Evolutionary conservation across 495 filamentous ascomycete genomes (phyloP), one percentile per base, ranked within the genome.

Genomic region (Alectoria sarmentosa): DNA sequence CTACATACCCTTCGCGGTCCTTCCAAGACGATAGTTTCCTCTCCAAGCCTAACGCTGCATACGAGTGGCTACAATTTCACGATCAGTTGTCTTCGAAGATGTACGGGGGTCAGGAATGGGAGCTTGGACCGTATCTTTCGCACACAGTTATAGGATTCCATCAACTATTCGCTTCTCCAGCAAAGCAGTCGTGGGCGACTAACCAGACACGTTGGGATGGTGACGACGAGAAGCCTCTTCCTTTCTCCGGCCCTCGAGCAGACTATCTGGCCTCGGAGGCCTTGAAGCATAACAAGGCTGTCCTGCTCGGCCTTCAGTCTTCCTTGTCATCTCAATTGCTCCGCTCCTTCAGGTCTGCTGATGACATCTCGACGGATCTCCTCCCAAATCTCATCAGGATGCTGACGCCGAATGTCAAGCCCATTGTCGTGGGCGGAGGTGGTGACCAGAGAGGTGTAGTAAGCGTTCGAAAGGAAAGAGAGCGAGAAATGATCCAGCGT

Each of bases 1-100:
- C 86, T 41, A 80, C 87, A 66, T 98, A 96, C 72, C 90, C 92
- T 11, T 84, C 84, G 59, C 89, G 90, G 60, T 83, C 90, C 37
- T 98, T 88, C 74, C 92, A 96, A 76, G 94, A 98, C 72, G 94
- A 98, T 72, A 90, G 86, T 1, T 87, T 89, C 72, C 83, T 98
- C 38, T 87, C 88, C 14, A 98, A 98, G 70, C 94, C 94, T 0
- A 86, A 87, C 69, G 73, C 80, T 2, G 93, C 91, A 0, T 94
- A 92, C 71, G 91, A 96, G 57, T 98, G 94, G 94, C 83, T 98
- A 62, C 82, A 92, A 74, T 98, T 98, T 74, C 90, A 96, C 72
- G 94, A 97, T 68, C 77, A 80, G 2, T 83, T 95, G 64, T 92
- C 89, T 10, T 83, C 85, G 2, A 84, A 85, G 61, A 77, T 97